Evolutionary conservation across 768 basidiomycete species (phyloP), one percentile per base, ranked within the genome.

Genomic region (Hericium coralloides): DNA sequence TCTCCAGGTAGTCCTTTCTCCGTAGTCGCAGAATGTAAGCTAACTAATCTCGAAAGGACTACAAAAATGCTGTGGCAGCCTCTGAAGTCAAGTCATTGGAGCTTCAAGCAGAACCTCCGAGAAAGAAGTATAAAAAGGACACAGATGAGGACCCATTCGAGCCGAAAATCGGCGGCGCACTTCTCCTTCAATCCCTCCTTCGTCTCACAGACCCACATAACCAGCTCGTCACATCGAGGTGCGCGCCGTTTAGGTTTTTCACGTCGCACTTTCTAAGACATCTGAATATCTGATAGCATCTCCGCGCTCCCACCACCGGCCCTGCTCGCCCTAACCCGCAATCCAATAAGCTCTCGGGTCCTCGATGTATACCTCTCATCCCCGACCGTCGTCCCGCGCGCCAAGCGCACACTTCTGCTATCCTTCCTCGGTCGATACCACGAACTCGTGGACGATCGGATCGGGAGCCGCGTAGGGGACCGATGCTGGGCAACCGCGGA

Each of bases 401-500:
- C 76, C 20, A 87, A 89, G 60, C 81, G 89, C 9, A 74, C 78
- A 60, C 79, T 95, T 51, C 79, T 97, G 48, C 73, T 85, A 67
- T 76, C 79, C 4, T 83, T 95, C 65, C 79, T 93, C 39, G 90
- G 86, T 6, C 79, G 86, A 58, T 97, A 86, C 70, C 85, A 87
- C 66, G 66, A 73, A 31, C 82, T 99, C 37, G 89, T 89, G 5
- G 89, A 95, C 67, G 92, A 98, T 67, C 83, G 88, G 48, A 83
- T 97, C 60, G 97, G 97, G 48, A 92, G 90, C 64, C 79, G 92
- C 49, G 84, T 98, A 0, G 90, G 82, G 4, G 95, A 95, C 65
- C 83, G 87, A n/a, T 90, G 88, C 62, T 98, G 93, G 92, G 82
- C 79, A 1, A 83, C 81, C 59, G 85, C 89, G n/a, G 97, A 99